Evolutionary conservation across 108 stramenopile species (phyloP), one percentile per base, ranked within the genome.

Genomic region (Bacterosira constricta): DNA sequence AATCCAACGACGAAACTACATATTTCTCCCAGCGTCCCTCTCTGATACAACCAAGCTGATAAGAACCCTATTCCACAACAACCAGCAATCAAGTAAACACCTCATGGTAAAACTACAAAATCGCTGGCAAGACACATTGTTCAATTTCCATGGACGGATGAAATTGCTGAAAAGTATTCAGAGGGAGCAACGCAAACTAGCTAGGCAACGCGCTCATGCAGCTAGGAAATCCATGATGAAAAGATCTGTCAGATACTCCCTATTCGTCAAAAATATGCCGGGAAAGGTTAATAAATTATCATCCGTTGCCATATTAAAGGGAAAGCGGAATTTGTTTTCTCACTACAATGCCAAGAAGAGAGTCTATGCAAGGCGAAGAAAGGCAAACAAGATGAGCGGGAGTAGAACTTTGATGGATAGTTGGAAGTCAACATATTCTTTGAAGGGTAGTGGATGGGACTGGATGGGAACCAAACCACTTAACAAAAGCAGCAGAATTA

Each of bases 311-410:
- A 61, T 61, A 6, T 52, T 35, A 51, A 51, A 58, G 46, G 70
- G 70, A 35, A 79, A 71, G 42, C 52, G 20, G 12, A 63, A 63
- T 41, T 49, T 79, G 7, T 0, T 79, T 15, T 71, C 77, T 27
- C 77, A 71, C 39, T 66, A 70, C 57, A 66, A 79, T 62, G 77
- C 77, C 41, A 79, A 71, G 51, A 79, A 70, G 36, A 45, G 77
- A 59, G 64, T 79, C 9, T 79, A 65, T 66, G 27, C 52, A 20
- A 29, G 62, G 30, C 38, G 49, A 51, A 62, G 50, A 46, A 23
- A 34, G 38, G 53, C 66, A 45, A 67, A n/a, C n/a, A n/a, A n/a
- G n/a, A n/a, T n/a, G 54, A 39, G 34, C 53, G 36, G n/a, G 36
- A 10, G 38, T 18, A 6, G 31, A 47, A n/a, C n/a, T n/a, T n/a